phyloP scores from a whole-genome alignment of 805 yeast species.

The Saturnispora diversa region DNA sequence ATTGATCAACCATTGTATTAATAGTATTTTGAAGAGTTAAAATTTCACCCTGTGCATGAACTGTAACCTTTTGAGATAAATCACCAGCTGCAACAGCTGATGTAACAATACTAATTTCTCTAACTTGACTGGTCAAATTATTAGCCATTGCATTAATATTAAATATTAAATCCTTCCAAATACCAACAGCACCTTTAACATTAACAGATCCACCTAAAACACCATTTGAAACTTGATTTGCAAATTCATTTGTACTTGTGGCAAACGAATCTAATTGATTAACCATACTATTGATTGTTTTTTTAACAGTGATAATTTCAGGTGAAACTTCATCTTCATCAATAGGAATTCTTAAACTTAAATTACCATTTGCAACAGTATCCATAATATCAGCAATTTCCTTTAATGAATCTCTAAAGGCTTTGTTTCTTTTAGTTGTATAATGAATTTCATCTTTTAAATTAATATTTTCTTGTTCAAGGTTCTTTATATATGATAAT shows the following conservation, averaged over 20 bases:
- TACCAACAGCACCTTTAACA: constrained; percentile 77
- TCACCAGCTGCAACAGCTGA: constrained; percentile 86
- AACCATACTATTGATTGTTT: constrained; percentile 83
- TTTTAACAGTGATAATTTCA: constrained; percentile 70
- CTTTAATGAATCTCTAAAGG: constrained; percentile 60
- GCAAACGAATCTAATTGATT: constrained; percentile 78
- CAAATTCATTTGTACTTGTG: constrained; percentile 73
- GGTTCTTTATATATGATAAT: constrained; percentile 5
- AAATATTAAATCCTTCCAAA: constrained; percentile 78
- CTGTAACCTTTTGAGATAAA: constrained; percentile 72
- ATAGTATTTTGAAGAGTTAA: constrained; percentile 78
- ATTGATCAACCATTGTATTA: constrained; percentile 82
- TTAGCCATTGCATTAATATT: constrained; percentile 85
- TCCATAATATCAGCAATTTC: constrained; percentile 83
- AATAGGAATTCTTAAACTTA: constrained; percentile 70
- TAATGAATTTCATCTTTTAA: constrained; percentile 16
- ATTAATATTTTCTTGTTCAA: constrained; percentile 16
- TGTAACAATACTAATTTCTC: constrained; percentile 86
- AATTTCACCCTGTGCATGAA: constrained; percentile 88
- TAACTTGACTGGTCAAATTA: constrained; percentile 75
- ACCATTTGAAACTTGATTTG: constrained; percentile 87
- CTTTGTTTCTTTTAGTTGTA: constrained; percentile 46
- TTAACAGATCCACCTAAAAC: constrained; percentile 86
- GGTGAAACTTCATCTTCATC: constrained; percentile 57
- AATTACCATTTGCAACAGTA: constrained; percentile 84